Base-by-base conservation (phyloP, 1,139 yeast species). In the Scheffersomyces cryptocercus region DNA sequence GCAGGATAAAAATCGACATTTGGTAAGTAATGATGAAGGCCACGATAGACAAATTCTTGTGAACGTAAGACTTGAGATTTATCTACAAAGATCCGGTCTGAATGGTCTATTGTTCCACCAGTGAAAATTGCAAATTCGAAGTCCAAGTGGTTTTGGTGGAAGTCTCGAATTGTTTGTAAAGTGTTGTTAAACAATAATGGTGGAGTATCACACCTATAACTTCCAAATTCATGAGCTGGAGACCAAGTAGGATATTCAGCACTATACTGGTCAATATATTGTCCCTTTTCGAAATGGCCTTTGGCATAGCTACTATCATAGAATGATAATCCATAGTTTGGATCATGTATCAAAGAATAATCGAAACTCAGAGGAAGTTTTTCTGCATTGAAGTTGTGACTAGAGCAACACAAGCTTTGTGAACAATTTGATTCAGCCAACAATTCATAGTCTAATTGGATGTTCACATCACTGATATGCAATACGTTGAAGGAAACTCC, bases 181-280 rank as follows among this genome's bases (percentile, higher is more conserved):
- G 68, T 60, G 44, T 59, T 61, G 51, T 66, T 65, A 28, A 66
- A 42, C 42, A 66, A 49, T 12, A 64, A 48, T 14, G 56, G 57
- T 5, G 71, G 67, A 2, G 63, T 51, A 44, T 62, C 70, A 50
- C 71, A 66, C 12, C 48, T 37, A 48, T 65, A 66, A 42, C 63
- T 56, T 2, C 71, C 71, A 49, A 65, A 65, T 35, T 61, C 62
- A 37, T 65, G 57, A 14, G 68, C 64, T 2, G 69, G 71, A 10
- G 53, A 44, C 62, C 65, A 62, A 15, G 45, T 39, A 5, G 56
- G 54, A 9, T 49, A 45, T 5, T 43, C 37, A 13, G 28, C n/a
- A 28, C 42, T 46, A 35, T 54, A 52, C 14, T 48, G 51, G 47
- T 61, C 65, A 28, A 58, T 47, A 43, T 47, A 58, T 6, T 51